phyloP scores from a whole-genome alignment of 495 filamentous ascomycete species.

The Neurospora sp. region DNA sequence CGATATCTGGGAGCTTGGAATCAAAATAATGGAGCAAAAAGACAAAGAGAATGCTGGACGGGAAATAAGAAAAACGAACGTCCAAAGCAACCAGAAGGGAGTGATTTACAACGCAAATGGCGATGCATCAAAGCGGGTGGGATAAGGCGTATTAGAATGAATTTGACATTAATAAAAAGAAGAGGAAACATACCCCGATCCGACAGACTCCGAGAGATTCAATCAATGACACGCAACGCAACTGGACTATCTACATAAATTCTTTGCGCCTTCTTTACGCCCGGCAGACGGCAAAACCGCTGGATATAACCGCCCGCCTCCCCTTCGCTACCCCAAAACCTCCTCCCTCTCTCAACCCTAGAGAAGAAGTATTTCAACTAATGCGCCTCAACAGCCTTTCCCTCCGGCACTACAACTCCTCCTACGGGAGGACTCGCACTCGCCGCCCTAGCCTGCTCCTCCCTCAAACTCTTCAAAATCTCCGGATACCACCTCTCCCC shows the following conservation, averaged over 20 bases:
- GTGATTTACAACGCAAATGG: not conserved
- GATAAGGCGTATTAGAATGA: not conserved
- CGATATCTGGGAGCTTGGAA: not conserved
- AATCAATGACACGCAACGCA: not conserved
- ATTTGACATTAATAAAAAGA: not conserved
- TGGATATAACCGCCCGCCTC: not conserved
- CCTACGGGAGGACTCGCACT: slow-evolving; percentile 2
- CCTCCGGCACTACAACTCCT: not conserved
- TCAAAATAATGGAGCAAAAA: not conserved
- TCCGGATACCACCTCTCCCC: slow-evolving; percentile 79
- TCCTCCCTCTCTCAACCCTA: no score
- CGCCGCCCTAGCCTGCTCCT: slow-evolving; percentile 32
- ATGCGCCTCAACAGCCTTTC: slow-evolving; percentile 20
- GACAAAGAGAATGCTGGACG: not conserved
- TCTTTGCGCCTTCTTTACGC: not conserved
- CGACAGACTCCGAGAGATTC: not conserved
- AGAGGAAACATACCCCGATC: not conserved
- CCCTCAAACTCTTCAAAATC: slow-evolving; percentile 42
- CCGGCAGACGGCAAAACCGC: not conserved
- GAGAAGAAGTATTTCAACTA: no score
- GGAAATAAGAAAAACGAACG: not conserved
- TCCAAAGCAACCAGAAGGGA: not conserved
- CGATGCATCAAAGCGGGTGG: not conserved
- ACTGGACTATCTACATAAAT: not conserved
- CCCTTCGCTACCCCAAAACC: not conserved